Percentiles rank a stretch among this genome's conserved stretches.
These are phyloP conservation scores for Capsella rubella DNA, from an alignment of 441 rosid species.

Conservation along the genomic window DNA sequence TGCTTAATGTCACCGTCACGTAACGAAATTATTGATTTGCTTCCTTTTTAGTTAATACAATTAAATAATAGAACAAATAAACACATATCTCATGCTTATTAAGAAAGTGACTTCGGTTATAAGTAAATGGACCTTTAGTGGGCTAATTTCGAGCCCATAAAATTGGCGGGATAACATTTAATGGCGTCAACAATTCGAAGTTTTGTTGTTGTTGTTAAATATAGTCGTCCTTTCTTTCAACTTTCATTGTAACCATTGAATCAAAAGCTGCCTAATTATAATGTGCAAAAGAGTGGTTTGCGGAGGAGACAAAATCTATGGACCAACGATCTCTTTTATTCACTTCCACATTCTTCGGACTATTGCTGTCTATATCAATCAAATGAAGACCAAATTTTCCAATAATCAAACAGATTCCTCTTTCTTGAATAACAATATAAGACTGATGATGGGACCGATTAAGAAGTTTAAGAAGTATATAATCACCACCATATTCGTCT, in stretches of 20 bases:
- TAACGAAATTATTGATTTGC: slow-evolving; percentile 19
- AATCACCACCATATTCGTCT: slow-evolving; percentile 39
- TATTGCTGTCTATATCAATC: slow-evolving; percentile 19
- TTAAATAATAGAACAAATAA: too few relatives aligned
- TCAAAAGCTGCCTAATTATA: slow-evolving; percentile 21
- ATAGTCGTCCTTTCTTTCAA: too few relatives aligned
- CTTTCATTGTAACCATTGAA: slow-evolving; percentile 18
- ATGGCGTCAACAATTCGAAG: too few relatives aligned
- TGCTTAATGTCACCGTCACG: slow-evolving; percentile 13
- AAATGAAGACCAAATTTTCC: background rate
- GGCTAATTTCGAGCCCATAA: too few relatives aligned
- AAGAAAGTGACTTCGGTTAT: too few relatives aligned
- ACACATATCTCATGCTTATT: too few relatives aligned
- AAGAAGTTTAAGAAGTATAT: slow-evolving; percentile 47
- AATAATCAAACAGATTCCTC: background rate
- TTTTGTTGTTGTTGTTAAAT: too few relatives aligned
- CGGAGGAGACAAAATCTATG: slow-evolving; percentile 23
- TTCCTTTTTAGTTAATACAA: background rate
- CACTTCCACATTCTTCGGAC: background rate
- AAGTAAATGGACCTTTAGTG: too few relatives aligned
- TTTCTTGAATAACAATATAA: slow-evolving; percentile 4
- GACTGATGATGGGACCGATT: slow-evolving; percentile 38
- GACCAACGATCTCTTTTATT: slow-evolving; percentile 3
- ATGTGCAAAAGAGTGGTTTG: slow-evolving; percentile 6
- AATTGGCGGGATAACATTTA: too few relatives aligned